A percentile compares a stretch with the other conserved stretches of the same genome.
Conservation (phyloP, 768 basidiomycete genomes). For the Clitopilus passeckerianus region DNA sequence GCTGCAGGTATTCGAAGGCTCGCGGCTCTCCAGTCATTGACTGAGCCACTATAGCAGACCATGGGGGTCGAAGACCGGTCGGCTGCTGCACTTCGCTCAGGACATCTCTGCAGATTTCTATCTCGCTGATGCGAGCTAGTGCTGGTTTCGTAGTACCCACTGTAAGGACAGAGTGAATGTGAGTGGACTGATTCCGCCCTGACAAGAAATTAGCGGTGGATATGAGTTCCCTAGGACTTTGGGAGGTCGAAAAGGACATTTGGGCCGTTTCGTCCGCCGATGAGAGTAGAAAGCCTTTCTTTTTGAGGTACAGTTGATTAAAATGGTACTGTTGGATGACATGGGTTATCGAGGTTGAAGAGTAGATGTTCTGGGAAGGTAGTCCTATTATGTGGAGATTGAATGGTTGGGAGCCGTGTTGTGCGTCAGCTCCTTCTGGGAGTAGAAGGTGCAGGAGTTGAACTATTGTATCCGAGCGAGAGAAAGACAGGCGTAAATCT, state of each 20-base stretch:
- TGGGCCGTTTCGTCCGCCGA: not conserved
- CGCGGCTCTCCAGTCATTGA: constrained; percentile 16
- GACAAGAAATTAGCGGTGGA: constrained; percentile 14
- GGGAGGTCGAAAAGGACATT: not conserved
- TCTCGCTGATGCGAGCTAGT: constrained; percentile 17
- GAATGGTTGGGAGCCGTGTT: not conserved
- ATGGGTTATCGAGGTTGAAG: not conserved
- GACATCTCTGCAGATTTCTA: constrained; percentile 26
- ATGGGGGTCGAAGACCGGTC: constrained; percentile 6
- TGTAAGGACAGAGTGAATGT: constrained; percentile 13
- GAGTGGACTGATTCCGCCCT: constrained; percentile 17
- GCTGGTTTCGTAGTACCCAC: constrained; percentile 11
- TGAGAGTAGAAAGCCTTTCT: not conserved
- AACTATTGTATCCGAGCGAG: not conserved
- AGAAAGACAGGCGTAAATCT: not conserved
- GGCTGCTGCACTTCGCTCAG: constrained; percentile 17
- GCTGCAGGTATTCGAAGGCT: constrained; percentile 23
- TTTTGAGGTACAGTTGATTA: not conserved
- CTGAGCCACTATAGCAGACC: constrained; percentile 12
- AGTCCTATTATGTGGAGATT: not conserved
- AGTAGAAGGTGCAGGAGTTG: not conserved
- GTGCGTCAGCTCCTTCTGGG: not conserved
- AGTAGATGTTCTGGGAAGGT: not conserved
- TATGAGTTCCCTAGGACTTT: constrained; percentile 15
- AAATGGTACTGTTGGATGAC: not conserved